Conservation (phyloP, 805 yeast genomes). For the Ogataea corticis region DNA sequence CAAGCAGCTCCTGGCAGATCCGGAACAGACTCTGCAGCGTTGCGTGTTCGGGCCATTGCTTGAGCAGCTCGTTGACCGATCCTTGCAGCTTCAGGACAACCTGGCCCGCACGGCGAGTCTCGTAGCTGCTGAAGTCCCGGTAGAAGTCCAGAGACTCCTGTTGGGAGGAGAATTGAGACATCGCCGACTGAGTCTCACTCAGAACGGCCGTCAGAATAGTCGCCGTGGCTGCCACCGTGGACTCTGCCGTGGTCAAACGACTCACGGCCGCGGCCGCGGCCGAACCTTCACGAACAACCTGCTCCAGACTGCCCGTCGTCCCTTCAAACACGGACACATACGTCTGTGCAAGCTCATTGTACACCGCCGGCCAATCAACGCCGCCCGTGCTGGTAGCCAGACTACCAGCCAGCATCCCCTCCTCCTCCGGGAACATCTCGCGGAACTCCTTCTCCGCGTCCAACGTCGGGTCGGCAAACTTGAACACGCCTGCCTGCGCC, state of each 20-base stretch:
- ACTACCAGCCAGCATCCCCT: constrained; percentile 52
- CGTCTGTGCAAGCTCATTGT: constrained; percentile 47
- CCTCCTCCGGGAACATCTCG: constrained; percentile 84
- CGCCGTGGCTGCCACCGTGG: constrained; percentile 25
- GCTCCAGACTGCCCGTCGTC: constrained; percentile 3
- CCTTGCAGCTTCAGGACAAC: constrained; percentile 46
- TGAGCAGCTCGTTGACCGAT: constrained; percentile 47
- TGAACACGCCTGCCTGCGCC: constrained; percentile 63
- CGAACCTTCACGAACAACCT: constrained; percentile 44
- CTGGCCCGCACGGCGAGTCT: constrained; percentile 58
- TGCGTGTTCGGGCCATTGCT: constrained; percentile 94
- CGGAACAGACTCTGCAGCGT: constrained; percentile 69
- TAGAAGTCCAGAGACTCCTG: constrained; percentile 56
- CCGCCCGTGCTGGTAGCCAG: constrained; percentile 18
- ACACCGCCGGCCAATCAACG: constrained; percentile 44
- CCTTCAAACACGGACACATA: constrained; percentile 24
- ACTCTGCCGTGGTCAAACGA: constrained; percentile 25
- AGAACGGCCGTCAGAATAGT: constrained; percentile 39
- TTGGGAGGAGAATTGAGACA: constrained; percentile 22
- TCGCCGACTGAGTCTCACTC: constrained; percentile 34
- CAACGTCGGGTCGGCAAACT: constrained; percentile 58
- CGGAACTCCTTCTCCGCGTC: constrained; percentile 81
- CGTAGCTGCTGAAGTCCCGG: constrained; percentile 56
- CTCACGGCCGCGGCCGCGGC: constrained; percentile 32
- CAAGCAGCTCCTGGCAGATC: constrained; percentile 64